These are phyloP conservation scores for Keithomyces neogunnii DNA, from an alignment of 2,329 filamentous ascomycete species.

Conservation along the genomic window DNA sequence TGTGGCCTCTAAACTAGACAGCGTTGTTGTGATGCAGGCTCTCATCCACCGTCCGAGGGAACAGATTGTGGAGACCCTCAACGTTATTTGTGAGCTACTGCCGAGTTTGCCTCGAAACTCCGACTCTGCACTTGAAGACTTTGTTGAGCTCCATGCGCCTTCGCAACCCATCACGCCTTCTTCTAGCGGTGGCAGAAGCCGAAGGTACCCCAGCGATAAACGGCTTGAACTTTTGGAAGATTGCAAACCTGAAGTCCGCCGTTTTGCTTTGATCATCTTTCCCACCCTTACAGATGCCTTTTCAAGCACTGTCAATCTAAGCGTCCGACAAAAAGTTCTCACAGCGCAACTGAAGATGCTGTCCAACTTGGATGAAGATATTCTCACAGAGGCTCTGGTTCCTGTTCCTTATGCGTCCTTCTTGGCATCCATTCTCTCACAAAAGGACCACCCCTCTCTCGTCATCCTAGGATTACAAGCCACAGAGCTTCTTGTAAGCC, in stretches of 20 bases:
- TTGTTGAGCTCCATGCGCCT: conserved; percentile 31
- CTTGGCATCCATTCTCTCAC: conserved; percentile 86
- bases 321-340: conserved; percentile 88
- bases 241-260: conserved; percentile 81
- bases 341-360: conserved; percentile 97
- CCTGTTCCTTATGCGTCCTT: conserved; percentile 94
- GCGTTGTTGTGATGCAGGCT: conserved; percentile 97
- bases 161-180: conserved; percentile 32
- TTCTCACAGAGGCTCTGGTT: conserved; percentile 77
- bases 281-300: conserved; percentile 95
- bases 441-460: conserved; percentile 83
- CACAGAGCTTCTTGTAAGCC: conserved; percentile 75
- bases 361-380: conserved; percentile 78
- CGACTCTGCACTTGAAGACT: conserved; percentile 33
- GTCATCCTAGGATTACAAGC: conserved; percentile 84
- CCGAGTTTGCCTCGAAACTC: conserved; percentile 59
- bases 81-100: conserved; percentile 91
- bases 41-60: conserved; percentile 92
- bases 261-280: conserved; percentile 87
- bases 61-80: conserved; percentile 93
- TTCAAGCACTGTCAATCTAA: conserved; percentile 93
- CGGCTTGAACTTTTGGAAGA: conserved; percentile 70
- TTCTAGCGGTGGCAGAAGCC: conserved; percentile 19
- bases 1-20: conserved; percentile 80
- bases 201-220: conserved; percentile 60